phyloP scores from a whole-genome alignment of 1,139 yeast genomes.

The Geotrichum europaeum region DNA sequence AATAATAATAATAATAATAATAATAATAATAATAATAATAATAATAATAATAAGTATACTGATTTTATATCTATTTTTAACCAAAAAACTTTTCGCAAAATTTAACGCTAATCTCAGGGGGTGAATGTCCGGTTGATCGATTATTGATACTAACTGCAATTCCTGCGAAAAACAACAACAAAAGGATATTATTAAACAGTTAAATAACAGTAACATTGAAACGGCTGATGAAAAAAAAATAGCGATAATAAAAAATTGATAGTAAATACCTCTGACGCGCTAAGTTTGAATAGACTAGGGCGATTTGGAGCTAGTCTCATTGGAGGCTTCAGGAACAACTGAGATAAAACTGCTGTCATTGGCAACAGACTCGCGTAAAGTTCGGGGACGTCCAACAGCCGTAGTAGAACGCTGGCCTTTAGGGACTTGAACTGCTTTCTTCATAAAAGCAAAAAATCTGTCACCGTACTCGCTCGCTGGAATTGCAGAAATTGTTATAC shows the following conservation, averaged over 20 bases:
- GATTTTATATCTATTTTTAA: no score
- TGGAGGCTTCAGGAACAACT: no score
- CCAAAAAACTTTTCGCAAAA: no score
- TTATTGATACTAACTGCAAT: no score
- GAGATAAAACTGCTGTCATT: neutral
- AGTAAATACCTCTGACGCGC: neutral
- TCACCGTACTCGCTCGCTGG: slow-evolving; percentile 90
- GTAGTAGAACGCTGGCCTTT: neutral
- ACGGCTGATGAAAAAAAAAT: neutral
- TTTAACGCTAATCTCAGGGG: no score
- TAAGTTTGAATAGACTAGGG: neutral
- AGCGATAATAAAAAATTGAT: neutral
- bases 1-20: no score
- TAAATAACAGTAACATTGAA: neutral
- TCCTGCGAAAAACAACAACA: neutral
- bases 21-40: no score
- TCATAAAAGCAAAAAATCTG: slow-evolving; percentile 70
- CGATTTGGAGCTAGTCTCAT: neutral
- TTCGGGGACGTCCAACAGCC: neutral
- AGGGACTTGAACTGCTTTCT: slow-evolving; percentile 22
- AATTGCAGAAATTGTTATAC: slow-evolving; percentile 74
- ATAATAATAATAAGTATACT: no score
- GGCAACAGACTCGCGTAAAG: neutral
- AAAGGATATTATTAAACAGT: no score
- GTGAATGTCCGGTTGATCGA: no score